These are phyloP conservation scores for Plasmodium fragile DNA, from an alignment of 169 alveolate species.

Conservation along the genomic window DNA sequence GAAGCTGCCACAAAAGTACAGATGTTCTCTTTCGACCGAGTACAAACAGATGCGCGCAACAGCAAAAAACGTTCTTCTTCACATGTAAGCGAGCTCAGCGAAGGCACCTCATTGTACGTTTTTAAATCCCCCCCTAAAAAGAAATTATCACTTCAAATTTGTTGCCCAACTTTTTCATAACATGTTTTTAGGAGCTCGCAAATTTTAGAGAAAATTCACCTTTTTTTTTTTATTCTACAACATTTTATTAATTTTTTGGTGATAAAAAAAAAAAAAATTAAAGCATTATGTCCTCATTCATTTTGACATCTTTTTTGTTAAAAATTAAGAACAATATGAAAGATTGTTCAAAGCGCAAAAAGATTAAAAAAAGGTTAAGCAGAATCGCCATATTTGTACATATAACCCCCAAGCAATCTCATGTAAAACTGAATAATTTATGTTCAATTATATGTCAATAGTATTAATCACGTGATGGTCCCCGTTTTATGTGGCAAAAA, in stretches of 20 bases:
- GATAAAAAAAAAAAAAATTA: not conserved
- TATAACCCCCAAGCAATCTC: not conserved
- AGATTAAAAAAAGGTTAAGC: not conserved
- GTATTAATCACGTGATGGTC: not conserved
- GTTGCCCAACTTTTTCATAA: not conserved
- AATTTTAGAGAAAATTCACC: not conserved
- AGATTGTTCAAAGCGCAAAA: not conserved
- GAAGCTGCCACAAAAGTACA: not conserved
- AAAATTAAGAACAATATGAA: not conserved
- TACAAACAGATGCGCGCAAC: not conserved
- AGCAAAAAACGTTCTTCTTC: not conserved
- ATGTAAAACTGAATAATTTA: not conserved
- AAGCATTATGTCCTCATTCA: not conserved
- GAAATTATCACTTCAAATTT: not conserved
- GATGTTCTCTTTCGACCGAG: too few species aligned
- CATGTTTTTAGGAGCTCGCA: not conserved
- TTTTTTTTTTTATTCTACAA: not conserved
- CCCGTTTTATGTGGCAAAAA: not conserved
- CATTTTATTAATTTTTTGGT: not conserved
- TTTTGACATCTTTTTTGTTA: not conserved
- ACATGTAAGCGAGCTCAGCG: not conserved
- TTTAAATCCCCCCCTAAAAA: not conserved
- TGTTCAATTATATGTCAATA: not conserved
- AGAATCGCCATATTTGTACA: not conserved
- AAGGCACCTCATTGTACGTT: not conserved